A percentile compares a stretch with the other conserved stretches of the same genome.
Evolutionary conservation across 805 yeast genomes (phyloP).

Genomic region (Nakazawaea laoshanensis): DNA sequence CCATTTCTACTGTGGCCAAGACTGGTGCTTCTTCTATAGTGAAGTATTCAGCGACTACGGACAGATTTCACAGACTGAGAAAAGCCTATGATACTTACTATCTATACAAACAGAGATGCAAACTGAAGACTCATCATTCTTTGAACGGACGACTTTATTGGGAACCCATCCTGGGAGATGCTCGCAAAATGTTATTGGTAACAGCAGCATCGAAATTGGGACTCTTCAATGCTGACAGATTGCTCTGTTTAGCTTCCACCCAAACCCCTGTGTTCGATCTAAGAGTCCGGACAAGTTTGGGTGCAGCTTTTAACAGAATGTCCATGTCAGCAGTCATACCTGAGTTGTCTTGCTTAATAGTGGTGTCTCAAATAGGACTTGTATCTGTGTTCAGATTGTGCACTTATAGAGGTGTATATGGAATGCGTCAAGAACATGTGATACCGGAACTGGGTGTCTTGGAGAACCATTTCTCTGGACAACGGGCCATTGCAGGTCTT

Average conservation of each 20-base stretch:
- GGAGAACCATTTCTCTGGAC: too few species aligned
- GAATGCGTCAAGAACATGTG: slow-evolving; percentile 34
- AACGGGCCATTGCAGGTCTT: too few species aligned
- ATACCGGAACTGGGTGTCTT: slow-evolving; percentile 22
- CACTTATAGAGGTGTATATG: slow-evolving; percentile 29
- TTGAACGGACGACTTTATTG: slow-evolving; percentile 21
- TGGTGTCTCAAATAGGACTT: slow-evolving; percentile 35
- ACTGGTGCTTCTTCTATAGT: not conserved
- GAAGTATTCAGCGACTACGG: slow-evolving; percentile 16
- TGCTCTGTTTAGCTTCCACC: slow-evolving; percentile 41
- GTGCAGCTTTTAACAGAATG: slow-evolving; percentile 20
- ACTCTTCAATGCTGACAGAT: slow-evolving; percentile 32
- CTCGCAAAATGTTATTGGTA: slow-evolving; percentile 26
- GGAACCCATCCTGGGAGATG: slow-evolving; percentile 17
- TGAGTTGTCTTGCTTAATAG: slow-evolving; percentile 29
- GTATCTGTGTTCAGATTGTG: slow-evolving; percentile 33
- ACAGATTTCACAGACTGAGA: slow-evolving; percentile 19
- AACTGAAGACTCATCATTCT: slow-evolving; percentile 15
- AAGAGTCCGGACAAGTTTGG: slow-evolving; percentile 27
- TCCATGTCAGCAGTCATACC: slow-evolving; percentile 26
- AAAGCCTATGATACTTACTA: slow-evolving; percentile 22
- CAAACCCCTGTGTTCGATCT: slow-evolving; percentile 28
- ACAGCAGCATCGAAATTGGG: slow-evolving; percentile 38
- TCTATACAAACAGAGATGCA: slow-evolving; percentile 14
- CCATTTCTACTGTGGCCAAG: slow-evolving; percentile 15